Base-by-base conservation (phyloP, 176 grass and related monocot species). In the Calamus simplicifolius region DNA sequence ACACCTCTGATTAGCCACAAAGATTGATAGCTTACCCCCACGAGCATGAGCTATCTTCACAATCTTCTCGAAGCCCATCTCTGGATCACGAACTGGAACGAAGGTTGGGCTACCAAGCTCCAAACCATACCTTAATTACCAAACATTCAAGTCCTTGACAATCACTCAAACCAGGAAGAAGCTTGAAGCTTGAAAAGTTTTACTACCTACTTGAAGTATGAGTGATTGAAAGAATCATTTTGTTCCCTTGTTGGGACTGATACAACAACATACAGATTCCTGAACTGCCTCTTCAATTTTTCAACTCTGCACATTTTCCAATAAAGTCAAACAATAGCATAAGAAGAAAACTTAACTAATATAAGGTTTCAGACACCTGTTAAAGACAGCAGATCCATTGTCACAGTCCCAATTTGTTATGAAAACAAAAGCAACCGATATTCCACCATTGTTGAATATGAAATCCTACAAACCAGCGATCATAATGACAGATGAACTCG, bases 21-120 rank as follows among this genome's bases (percentile, higher is more conserved):
- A 64, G 77, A 49, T 27, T 18, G 63, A 51, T 63, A 27, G 49
- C 54, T 70, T 81, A 87, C 85, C 90, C 59, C 90, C 90, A 58
- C 71, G 77, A 68, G 82, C 70, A 84, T 95, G 82, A 70, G 90
- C 82, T 60, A 89, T 95, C 57, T 84, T 95, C 17, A 95, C 80
- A 59, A 95, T 84, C 28, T 84, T 95, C 77, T 95, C 85, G 48
- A 89, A 89, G 61, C 90, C 79, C 82, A 95, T 95, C 73, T 86
- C 85, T 5, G 74, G 74, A 79, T 86, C 77, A 52, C 14, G 64
- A 17, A 87, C 85, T 55, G 74, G 82, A 25, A 95, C 64, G 73
- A 95, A 89, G 1, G 82, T 84, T 76, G 85, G 90, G 49, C 43
- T 81, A 29, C 85, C 90, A 59, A 89, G 59, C 74, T 84, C 82